Percentiles rank a stretch among this genome's conserved stretches.
Evolutionary conservation across 495 filamentous ascomycete species (phyloP).

Genomic region (Lindgomyces ingoldianus): DNA sequence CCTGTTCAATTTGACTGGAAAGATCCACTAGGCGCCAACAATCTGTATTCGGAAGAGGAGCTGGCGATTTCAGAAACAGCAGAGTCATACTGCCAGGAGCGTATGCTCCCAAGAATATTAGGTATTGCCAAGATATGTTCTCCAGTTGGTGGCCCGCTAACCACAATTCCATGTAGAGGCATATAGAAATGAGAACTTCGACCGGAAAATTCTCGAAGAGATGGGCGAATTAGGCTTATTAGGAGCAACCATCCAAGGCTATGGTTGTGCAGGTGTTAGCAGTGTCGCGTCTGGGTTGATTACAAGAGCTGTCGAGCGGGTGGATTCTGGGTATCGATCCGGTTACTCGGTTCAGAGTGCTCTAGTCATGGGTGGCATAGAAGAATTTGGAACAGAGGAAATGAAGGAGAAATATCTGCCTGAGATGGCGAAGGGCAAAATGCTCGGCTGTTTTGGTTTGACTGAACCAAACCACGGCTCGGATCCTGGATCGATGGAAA

Average conservation of each 20-base stretch:
- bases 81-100: constrained; percentile 89
- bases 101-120: constrained; percentile 78
- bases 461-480: constrained; percentile 98
- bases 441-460: constrained; percentile 88
- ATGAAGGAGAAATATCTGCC: constrained; percentile 88
- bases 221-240: constrained; percentile 95
- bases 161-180: constrained; percentile 68
- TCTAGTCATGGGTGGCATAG: constrained; percentile 93
- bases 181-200: constrained; percentile 91
- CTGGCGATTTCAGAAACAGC: constrained; percentile 85
- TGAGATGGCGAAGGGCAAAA: constrained; percentile 78
- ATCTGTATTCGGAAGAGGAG: constrained; percentile 84
- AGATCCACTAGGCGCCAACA: constrained; percentile 76
- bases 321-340: constrained; percentile 92
- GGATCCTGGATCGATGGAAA: constrained; percentile 96
- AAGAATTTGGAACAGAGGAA: constrained; percentile 87
- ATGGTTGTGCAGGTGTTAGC: constrained; percentile 91
- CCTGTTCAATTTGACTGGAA: constrained; percentile 80
- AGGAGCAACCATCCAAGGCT: constrained; percentile 87
- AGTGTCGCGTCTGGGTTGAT: constrained; percentile 91
- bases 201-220: constrained; percentile 82
- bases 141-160: not conserved
- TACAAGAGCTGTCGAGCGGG: constrained; percentile 91
- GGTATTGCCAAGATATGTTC: constrained; percentile 53
- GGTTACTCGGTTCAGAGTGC: constrained; percentile 97